Base-by-base conservation (phyloP, 2,329 filamentous ascomycete species). In the Aspergillus awamori region DNA sequence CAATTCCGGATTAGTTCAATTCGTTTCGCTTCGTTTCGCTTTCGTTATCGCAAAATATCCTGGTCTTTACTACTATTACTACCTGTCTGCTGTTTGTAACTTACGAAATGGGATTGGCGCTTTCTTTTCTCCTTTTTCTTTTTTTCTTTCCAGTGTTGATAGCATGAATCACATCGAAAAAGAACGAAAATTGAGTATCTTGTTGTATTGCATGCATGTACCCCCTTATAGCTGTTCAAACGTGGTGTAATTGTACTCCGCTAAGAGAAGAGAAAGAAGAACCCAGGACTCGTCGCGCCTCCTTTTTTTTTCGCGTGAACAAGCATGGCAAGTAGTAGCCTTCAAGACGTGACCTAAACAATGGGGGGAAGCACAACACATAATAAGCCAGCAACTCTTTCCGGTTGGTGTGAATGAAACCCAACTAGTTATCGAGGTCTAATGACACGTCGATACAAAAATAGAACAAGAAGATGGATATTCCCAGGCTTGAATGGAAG, bases 381-480 rank as follows among this genome's bases (percentile, higher is more conserved):
- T 26, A 7, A 26, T 26, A 26, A 26, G 26, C 39, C 39, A 41
- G 39, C 39, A n/a, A 41, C 20, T 22, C 20, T 24, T 13, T 45
- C 11, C 20, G 13, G 41, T 45, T 45, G 20, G 39, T 8, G 17
- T 52, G 22, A 58, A 45, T 51, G 53, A 47, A 53, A 33, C 20
- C 20, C 20, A 53, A 59, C 62, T 52, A 63, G 53, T 62, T 53
- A 49, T 20, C 22, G 20, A 55, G 26, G 53, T 62, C 57, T 51
- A 55, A 45, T 38, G 51, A 53, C 52, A 60, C 56, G 56, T 55
- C 60, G 57, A 53, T 57, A 60, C 49, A 43, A 53, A 36, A 33
- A 41, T 24, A 62, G 33, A 61, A 55, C 20, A 26, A 57, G 59
- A 62, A 57, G 58, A 62, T 64, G 57, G 63, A 65, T 66, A 65